Conservation (phyloP, 2,329 filamentous ascomycete species). For the Arthrobotrys musiformis region DNA sequence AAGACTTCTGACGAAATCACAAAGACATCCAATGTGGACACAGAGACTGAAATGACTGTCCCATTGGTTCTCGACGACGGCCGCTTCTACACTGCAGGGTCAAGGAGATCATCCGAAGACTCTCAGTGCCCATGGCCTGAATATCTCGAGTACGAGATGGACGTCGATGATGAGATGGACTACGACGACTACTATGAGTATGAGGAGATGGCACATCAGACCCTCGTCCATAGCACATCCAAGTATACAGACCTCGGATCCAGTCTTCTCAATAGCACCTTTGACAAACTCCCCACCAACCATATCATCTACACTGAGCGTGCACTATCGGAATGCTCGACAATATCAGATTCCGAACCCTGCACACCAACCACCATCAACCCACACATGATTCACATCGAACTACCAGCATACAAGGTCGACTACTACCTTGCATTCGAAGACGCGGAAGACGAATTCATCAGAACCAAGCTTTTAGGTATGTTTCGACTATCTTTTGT, state of each 20-base stretch:
- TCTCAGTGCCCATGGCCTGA: conserved; percentile 50
- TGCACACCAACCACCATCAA: conserved; percentile 34
- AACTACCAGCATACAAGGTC: conserved; percentile 50
- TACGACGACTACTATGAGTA: conserved; percentile 54
- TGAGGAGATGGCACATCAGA: conserved; percentile 43
- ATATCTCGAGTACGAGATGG: conserved; percentile 49
- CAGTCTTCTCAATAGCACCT: conserved; percentile 41
- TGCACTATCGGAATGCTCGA: conserved; percentile 32
- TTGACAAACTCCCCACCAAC: conserved; percentile 34
- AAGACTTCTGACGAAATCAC: conserved; percentile 37
- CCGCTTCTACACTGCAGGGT: conserved; percentile 10
- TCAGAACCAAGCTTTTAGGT: conserved; percentile 53
- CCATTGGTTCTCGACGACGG: conserved; percentile 39
- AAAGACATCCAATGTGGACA: conserved; percentile 14
- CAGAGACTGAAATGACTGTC: conserved; percentile 34
- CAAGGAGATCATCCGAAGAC: conserved; percentile 34
- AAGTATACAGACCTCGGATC: conserved; percentile 50
- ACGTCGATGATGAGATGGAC: conserved; percentile 47
- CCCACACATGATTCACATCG: conserved; percentile 50
- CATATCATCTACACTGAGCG: conserved; percentile 35
- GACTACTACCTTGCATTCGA: conserved; percentile 49
- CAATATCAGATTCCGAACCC: conserved; percentile 37
- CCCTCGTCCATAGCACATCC: conserved; percentile 23
- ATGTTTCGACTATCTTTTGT: conserved; percentile 21
- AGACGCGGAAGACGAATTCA: conserved; percentile 44